phyloP scores from a whole-genome alignment of 2,329 filamentous ascomycete genomes.

The Amauroascus niger region DNA sequence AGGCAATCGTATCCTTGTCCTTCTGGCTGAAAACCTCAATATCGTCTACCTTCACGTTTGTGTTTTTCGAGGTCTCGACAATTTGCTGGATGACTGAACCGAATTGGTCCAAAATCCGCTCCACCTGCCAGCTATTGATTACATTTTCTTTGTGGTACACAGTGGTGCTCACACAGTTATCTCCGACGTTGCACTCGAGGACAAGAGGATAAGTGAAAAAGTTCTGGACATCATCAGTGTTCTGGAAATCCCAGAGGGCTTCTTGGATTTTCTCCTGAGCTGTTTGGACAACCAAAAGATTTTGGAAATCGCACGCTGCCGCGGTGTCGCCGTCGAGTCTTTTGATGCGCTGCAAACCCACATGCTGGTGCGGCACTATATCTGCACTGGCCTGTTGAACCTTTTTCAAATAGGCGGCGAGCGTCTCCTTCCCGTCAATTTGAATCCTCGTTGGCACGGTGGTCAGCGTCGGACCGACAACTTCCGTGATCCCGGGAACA shows the following conservation, averaged over 20 bases:
- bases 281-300: constrained; percentile 30
- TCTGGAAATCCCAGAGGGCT: constrained; percentile 13
- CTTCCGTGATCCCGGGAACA: constrained; percentile 30
- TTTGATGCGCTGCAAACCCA: constrained; percentile 41
- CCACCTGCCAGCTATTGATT: constrained; percentile 44
- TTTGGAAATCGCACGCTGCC: constrained; percentile 35
- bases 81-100: constrained; percentile 29
- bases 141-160: constrained; percentile 57
- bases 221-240: constrained; percentile 11
- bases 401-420: constrained; percentile 42
- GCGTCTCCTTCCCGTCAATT: constrained; percentile 26
- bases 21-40: constrained; percentile 28
- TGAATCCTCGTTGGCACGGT: constrained; percentile 33
- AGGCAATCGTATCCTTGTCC: constrained; percentile 27
- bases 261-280: constrained; percentile 9
- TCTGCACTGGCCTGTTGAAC: constrained; percentile 46
- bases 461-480: constrained; percentile 35
- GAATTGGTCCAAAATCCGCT: constrained; percentile 48
- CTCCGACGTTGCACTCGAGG: constrained; percentile 51
- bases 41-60: constrained; percentile 21
- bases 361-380: constrained; percentile 52
- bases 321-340: constrained; percentile 39
- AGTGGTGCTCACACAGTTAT: constrained; percentile 48
- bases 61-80: constrained; percentile 20
- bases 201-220: constrained; percentile 39